Evolutionary conservation across 441 rosid species (phyloP), one percentile per base, ranked within the genome.

Genomic region (Pelargonium cotyledonis): DNA sequence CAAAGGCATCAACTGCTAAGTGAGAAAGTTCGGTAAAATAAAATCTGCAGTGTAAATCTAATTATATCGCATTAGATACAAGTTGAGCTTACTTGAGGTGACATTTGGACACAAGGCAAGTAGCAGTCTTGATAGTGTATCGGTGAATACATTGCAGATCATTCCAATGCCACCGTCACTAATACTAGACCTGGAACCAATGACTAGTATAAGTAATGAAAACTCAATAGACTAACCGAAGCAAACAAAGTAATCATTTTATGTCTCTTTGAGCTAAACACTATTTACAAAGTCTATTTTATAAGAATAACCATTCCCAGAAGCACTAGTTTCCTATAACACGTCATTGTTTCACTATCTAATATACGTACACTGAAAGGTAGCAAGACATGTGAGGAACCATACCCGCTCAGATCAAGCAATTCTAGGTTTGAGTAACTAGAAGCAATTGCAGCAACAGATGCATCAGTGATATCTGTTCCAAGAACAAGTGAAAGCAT

Each of bases 391-490:
- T 11, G 58, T 2, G 58, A n/a, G 6, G 16, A 51, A 51, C 38
- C 97, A 71, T 88, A 95, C 99, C 99, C 99, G 74, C 97, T 92
- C 66, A 95, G 85, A 82, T 92, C 98, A 77, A 95, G 99, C 79
- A 90, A 75, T 75, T 95, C 98, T 70, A 95, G 74, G 58, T 86
- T 86, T 67, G 87, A 80, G 77, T 74, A 92, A 78, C 85, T 85
- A 62, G 95, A 86, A 66, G 92, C 82, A 76, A 95, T 88, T 72
- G 99, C 95, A 71, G 95, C 95, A 65, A 92, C 92, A 53, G 98
- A 95, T 68, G 89, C 96, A 83, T 95, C 99, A 0, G 89, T 89
- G 73, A 95, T 92, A 64, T 82, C 88, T 41, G 89, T 71, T 83
- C 98, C 99, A 81, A 95, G 90, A 70, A 95, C 95, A 51, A 95